A percentile compares a stretch with the other conserved stretches of the same genome.
Evolutionary conservation across 805 yeast species (phyloP).

Genomic region (Yarrowia sp.): DNA sequence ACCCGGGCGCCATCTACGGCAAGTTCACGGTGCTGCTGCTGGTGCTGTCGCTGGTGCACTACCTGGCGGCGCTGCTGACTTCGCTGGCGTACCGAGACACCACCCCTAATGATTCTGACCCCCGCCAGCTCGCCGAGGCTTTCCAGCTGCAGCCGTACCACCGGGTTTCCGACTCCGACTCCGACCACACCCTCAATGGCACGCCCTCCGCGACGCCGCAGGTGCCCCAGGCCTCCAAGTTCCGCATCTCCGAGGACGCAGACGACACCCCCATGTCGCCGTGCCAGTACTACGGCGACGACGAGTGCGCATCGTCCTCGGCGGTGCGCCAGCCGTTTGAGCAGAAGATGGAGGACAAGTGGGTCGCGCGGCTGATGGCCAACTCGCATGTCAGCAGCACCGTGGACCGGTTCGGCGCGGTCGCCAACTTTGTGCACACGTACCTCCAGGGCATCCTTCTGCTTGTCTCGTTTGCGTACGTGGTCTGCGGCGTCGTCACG

Average conservation of each 20-base stretch:
- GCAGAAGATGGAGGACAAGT: slow-evolving; percentile 27
- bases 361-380: slow-evolving; percentile 30
- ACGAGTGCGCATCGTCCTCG: neutral
- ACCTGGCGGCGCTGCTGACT: slow-evolving; percentile 51
- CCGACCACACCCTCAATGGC: neutral
- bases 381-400: slow-evolving; percentile 31
- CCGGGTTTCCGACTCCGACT: slow-evolving; percentile 28
- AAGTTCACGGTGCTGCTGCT: slow-evolving; percentile 63
- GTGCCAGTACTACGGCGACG: slow-evolving; percentile 16
- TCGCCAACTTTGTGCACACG: slow-evolving; percentile 46
- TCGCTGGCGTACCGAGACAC: slow-evolving; percentile 47
- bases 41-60: slow-evolving; percentile 53
- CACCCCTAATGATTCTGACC: slow-evolving; percentile 29
- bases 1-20: slow-evolving; percentile 73
- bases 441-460: slow-evolving; percentile 64
- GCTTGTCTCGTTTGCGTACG: slow-evolving; percentile 55
- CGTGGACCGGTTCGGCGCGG: slow-evolving; percentile 34
- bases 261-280: slow-evolving; percentile 27
- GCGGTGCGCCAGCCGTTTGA: slow-evolving; percentile 17
- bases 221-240: slow-evolving; percentile 1
- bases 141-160: slow-evolving; percentile 34
- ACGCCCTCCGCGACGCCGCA: slow-evolving; percentile 20
- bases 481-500: slow-evolving; percentile 59
- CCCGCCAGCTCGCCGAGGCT: slow-evolving; percentile 38
- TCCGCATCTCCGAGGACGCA: slow-evolving; percentile 25